phyloP scores from a whole-genome alignment of 148 eudicot species.

The Pouteria glomerata region DNA sequence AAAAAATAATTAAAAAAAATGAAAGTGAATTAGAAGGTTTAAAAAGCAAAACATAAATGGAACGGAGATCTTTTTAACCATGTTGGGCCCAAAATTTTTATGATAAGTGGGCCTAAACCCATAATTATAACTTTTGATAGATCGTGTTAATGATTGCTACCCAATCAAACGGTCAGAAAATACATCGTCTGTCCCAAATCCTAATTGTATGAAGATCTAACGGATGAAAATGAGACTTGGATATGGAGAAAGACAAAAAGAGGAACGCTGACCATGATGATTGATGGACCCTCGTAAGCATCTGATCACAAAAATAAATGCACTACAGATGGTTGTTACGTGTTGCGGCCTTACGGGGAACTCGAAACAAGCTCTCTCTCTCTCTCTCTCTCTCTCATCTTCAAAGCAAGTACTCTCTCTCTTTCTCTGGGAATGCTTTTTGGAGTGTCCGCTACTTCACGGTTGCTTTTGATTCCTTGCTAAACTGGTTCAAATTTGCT shows the following conservation, averaged over 20 bases:
- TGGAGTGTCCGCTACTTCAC: slow-evolving; percentile 20
- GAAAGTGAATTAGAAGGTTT: too few species aligned
- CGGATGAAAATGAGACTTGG: neutral
- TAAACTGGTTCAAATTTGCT: neutral
- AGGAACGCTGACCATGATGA: neutral
- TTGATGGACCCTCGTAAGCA: neutral
- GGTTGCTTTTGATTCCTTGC: slow-evolving; percentile 13
- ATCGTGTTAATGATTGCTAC: neutral
- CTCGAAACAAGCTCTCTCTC: neutral
- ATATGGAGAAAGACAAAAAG: slow-evolving; percentile 8
- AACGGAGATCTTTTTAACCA: too few species aligned
- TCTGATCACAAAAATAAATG: neutral
- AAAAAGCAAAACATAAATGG: too few species aligned
- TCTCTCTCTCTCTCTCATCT: slow-evolving; percentile 2
- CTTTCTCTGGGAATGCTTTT: too few species aligned
- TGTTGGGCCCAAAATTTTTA: too few species aligned
- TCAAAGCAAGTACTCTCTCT: too few species aligned
- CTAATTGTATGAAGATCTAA: neutral
- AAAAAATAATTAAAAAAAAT: too few species aligned
- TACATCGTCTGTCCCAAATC: too few species aligned
- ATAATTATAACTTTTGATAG: neutral
- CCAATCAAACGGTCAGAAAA: too few species aligned
- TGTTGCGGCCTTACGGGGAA: too few species aligned
- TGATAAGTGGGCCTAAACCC: too few species aligned
- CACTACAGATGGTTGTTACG: too few species aligned